Conservation (phyloP, 257 asterid genomes). For the Primulina huaijiensis region DNA sequence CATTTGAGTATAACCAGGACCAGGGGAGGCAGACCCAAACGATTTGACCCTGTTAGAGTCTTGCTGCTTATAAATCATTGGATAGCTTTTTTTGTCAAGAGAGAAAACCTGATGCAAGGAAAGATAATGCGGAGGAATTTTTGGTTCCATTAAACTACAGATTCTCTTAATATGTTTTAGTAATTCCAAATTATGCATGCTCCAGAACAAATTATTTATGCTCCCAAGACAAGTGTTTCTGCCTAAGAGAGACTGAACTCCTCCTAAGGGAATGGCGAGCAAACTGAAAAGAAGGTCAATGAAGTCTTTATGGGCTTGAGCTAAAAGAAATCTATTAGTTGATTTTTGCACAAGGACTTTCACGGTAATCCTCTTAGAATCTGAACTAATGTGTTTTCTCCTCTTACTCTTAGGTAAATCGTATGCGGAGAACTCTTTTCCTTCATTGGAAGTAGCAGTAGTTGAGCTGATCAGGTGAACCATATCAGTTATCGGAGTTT, state of each 20-base stretch:
- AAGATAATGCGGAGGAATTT: neutral
- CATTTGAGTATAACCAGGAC: no score
- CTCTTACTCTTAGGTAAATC: no score
- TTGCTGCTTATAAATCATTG: no score
- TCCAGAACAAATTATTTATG: neutral
- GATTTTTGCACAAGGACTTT: neutral
- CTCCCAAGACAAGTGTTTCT: neutral
- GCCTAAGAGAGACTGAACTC: neutral
- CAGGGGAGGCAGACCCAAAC: no score
- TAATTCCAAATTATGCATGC: neutral
- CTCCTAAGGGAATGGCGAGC: neutral
- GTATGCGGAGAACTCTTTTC: neutral
- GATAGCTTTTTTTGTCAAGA: no score
- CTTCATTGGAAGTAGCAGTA: neutral
- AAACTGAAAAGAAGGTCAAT: neutral
- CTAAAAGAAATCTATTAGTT: neutral
- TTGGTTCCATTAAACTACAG: neutral
- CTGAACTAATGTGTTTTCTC: no score
- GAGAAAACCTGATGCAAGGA: neutral
- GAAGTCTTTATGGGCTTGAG: no score
- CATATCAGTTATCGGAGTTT: neutral
- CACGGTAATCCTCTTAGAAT: no score
- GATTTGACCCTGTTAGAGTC: no score
- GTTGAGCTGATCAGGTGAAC: neutral
- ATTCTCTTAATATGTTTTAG: neutral